Evolutionary conservation across 1,284 basidiomycete genomes (phyloP), one percentile per base, ranked within the genome.

Genomic region (Bothia castanella): DNA sequence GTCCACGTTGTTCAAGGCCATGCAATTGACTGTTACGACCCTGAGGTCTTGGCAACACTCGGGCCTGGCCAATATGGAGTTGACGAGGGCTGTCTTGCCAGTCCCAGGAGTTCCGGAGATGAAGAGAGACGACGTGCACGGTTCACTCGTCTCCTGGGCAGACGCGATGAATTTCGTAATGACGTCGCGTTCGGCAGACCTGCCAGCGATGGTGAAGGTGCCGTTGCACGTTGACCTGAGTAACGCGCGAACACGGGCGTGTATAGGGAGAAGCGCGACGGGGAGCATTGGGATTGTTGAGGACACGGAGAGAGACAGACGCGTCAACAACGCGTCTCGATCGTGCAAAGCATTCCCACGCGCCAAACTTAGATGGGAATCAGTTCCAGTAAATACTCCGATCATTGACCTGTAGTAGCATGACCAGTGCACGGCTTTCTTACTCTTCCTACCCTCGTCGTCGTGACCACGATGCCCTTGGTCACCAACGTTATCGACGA

Each of bases 71-170:
- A 91, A 63, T 41, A 89, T 70, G 5, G 79, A 72, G 60, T 85
- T 87, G 30, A 91, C 80, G 10, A 91, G 72, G 0, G 88, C 89
- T 2, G 89, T 91, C 71, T 91, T 91, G 25, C 88, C 89, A 6
- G 87, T 87, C 1, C 88, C 89, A 14, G 89, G 88, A 1, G 85
- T 76, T 27, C 88, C 88, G 16, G 88, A 90, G 45, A 91, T 82
- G 63, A 89, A 91, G 47, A 91, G 72, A 27, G 76, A 74, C 16
- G 68, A 55, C 45, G 63, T 62, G 30, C 61, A 54, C n/a, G 61
- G 59, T 30, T 35, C 42, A 25, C 56, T 72, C 67, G 42, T 25
- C 11, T 42, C 45, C 1, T 34, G 29, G 19, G 61, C 52, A 9
- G 61, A 62, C 21, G 69, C 62, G 55, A 89, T 63, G 67, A 89